phyloP scores from a whole-genome alignment of 257 asterid genomes.

The Solanum rostratum region DNA sequence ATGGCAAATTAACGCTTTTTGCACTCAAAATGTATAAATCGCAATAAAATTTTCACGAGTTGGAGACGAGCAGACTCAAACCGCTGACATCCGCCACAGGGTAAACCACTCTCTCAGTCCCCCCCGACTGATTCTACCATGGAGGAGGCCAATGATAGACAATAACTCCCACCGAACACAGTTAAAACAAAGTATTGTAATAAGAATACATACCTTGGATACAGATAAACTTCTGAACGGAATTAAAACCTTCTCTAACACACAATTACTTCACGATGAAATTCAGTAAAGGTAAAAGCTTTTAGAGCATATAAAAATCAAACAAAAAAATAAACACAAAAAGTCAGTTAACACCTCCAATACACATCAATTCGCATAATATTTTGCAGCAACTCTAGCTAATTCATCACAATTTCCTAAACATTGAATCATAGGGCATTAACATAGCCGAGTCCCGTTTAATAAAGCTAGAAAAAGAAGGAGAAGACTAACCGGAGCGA shows the following conservation, averaged over 20 bases:
- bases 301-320: background rate
- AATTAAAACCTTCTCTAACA: background rate
- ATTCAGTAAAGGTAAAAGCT: background rate
- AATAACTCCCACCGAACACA: too few relatives aligned
- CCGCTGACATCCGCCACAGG: too few relatives aligned
- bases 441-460: background rate
- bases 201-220: too few relatives aligned
- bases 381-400: background rate
- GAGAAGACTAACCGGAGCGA: slow-evolving; percentile 37
- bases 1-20: background rate
- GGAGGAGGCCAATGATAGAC: too few relatives aligned
- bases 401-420: background rate
- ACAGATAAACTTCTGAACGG: too few relatives aligned
- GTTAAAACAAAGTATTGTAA: too few relatives aligned
- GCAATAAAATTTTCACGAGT: too few relatives aligned
- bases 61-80: too few relatives aligned
- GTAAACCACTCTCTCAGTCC: too few relatives aligned
- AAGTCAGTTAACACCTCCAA: background rate
- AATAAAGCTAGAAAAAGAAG: background rate
- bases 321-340: background rate
- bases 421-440: background rate
- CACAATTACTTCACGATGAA: background rate
- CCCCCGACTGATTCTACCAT: too few relatives aligned
- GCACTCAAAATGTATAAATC: background rate
- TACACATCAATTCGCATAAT: background rate